Evolutionary conservation across 2,329 filamentous ascomycete species (phyloP).

Genomic region (Rutstroemia sp.): DNA sequence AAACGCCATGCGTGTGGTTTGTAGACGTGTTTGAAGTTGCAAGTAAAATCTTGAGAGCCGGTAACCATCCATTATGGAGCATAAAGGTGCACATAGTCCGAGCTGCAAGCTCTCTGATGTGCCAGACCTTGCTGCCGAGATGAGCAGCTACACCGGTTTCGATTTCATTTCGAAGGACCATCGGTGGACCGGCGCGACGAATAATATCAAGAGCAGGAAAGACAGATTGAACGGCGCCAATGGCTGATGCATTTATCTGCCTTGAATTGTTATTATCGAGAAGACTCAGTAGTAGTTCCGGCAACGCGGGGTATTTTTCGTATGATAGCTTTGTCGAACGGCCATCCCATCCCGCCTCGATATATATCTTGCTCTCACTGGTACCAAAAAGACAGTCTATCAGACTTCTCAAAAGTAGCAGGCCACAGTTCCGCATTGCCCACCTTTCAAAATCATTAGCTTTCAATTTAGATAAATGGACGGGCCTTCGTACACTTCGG

Average conservation of each 20-base stretch:
- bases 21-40: slow-evolving; percentile 29
- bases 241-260: slow-evolving; percentile 24
- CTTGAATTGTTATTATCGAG: slow-evolving; percentile 19
- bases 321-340: slow-evolving; percentile 60
- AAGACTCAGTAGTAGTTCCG: slow-evolving; percentile 55
- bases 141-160: slow-evolving; percentile 53
- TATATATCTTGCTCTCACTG: slow-evolving; percentile 58
- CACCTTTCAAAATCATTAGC: slow-evolving; percentile 45
- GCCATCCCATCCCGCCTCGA: slow-evolving; percentile 57
- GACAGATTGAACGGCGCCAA: slow-evolving; percentile 56
- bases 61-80: slow-evolving; percentile 43
- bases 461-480: neutral
- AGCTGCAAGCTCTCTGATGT: slow-evolving; percentile 74
- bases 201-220: slow-evolving; percentile 81
- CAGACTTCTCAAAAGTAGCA: slow-evolving; percentile 81
- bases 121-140: slow-evolving; percentile 66
- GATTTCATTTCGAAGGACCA: slow-evolving; percentile 46
- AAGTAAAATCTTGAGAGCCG: slow-evolving; percentile 29
- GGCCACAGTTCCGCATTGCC: slow-evolving; percentile 89
- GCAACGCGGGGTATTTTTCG: slow-evolving; percentile 58
- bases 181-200: slow-evolving; percentile 61
- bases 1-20: slow-evolving; percentile 52
- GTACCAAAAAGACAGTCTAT: slow-evolving; percentile 74
- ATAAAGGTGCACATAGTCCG: slow-evolving; percentile 61
- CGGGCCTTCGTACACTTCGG: slow-evolving; percentile 55